Base-by-base conservation (phyloP, 1,284 basidiomycete genomes). In the Coniferiporia weirii region DNA sequence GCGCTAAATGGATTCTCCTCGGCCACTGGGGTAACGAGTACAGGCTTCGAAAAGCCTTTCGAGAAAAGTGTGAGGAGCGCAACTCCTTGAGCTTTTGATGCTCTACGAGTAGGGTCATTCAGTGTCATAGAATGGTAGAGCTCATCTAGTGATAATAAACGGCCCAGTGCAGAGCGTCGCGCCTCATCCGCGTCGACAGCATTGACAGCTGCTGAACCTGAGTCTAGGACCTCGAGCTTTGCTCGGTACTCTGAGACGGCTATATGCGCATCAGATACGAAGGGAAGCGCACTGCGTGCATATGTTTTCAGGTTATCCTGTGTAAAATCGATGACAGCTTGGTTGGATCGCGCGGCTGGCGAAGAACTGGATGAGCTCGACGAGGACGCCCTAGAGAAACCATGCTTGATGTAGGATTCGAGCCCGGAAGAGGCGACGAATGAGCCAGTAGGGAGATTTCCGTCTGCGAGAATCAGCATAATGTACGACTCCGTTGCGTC, bases 341-440 rank as follows among this genome's bases (percentile, higher is more conserved):
- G 65, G 45, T 69, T 67, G 64, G 71, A 67, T 36, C 72, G 68
- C 27, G 71, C 66, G 17, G 64, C 50, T 9, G 73, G 65, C 19
- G 79, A 72, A 9, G 73, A 60, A 57, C 66, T 64, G 43, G 64
- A n/a, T 15, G 44, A 52, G 34, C 27, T 40, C 36, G 65, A 64
- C 17, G 71, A 55, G 15, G 74, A 63, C 12, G 72, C 62, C 0
- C 72, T 67, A 40, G 85, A 73, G 66, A 95, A 90, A 0, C 94
- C 95, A 71, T 99, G 96, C 43, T 91, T 87, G 36, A 83, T 73
- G 69, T 87, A 95, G 0, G 93, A 93, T 69, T 99, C 96, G 57
- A 98, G 81, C 0, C 96, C 96, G 1, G 93, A 85, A 0, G 95
- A 95, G 0, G 94, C 91, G 54, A 96, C 91, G 68, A 96, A 96